Evolutionary conservation across 345 rosid species (phyloP).

Genomic region (Carallia pectinifolia): DNA sequence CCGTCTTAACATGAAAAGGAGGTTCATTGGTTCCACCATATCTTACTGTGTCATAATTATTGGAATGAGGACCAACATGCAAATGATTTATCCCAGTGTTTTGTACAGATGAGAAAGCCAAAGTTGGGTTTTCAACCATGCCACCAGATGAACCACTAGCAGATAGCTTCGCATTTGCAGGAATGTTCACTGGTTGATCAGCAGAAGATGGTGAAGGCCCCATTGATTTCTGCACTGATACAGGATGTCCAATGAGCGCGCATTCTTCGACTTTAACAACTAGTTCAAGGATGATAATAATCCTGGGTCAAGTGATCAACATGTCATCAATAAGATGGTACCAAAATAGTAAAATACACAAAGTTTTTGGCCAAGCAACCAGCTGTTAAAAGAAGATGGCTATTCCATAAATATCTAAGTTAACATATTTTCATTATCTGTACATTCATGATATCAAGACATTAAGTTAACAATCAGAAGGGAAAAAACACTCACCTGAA

Average conservation of each 20-base stretch:
- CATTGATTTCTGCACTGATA: conserved; percentile 25
- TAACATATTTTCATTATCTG: neutral
- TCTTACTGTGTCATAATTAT: conserved; percentile 35
- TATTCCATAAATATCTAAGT: neutral
- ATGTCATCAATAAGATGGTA: conserved; percentile 11
- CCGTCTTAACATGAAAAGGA: conserved; percentile 34
- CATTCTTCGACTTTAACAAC: conserved; percentile 45
- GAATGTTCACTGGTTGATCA: conserved; percentile 28
- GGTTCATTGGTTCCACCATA: conserved; percentile 36
- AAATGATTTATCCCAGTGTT: conserved; percentile 34
- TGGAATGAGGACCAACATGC: conserved; percentile 25
- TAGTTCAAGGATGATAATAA: conserved; percentile 62
- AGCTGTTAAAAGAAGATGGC: neutral
- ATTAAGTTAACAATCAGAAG: too few species aligned
- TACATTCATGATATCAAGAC: neutral
- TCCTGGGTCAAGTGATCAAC: conserved; percentile 39
- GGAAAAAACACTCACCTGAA: too few species aligned
- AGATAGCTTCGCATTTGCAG: conserved; percentile 25
- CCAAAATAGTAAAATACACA: neutral
- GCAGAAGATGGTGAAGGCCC: conserved; percentile 28
- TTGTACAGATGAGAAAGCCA: conserved; percentile 34
- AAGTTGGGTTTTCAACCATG: conserved; percentile 30
- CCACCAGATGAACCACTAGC: conserved; percentile 28
- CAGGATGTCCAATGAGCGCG: conserved; percentile 54
- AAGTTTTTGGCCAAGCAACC: neutral